A percentile compares a stretch with the other conserved stretches of the same genome.
These are phyloP conservation scores for Pholiota adiposa DNA, from an alignment of 1,284 basidiomycete genomes.

Conservation along the genomic window DNA sequence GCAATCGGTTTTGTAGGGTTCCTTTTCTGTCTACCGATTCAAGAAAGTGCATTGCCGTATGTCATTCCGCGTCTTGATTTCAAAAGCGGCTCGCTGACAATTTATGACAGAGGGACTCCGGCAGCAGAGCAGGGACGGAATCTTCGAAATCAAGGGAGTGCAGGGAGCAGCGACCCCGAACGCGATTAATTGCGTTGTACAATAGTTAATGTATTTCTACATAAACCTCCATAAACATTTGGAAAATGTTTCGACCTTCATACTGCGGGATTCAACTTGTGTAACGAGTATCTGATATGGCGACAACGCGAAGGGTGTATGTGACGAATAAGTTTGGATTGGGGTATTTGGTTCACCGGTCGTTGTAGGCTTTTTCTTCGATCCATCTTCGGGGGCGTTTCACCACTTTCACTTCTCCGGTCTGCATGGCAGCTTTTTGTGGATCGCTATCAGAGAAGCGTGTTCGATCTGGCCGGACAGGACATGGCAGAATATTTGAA, in stretches of 20 bases:
- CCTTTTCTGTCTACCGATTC: conserved; percentile 68
- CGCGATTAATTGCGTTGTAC: conserved; percentile 27
- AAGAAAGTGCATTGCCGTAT: conserved; percentile 76
- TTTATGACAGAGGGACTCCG: conserved; percentile 54
- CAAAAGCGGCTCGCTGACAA: background rate
- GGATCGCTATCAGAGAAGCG: conserved; percentile 58
- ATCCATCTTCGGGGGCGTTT: conserved; percentile 81
- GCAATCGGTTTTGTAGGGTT: conserved; percentile 68
- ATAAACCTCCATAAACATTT: conserved; percentile 29
- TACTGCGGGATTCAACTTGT: background rate
- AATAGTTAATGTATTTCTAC: conserved; percentile 28
- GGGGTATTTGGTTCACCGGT: background rate
- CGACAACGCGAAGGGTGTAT: background rate
- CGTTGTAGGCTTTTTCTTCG: conserved; percentile 63
- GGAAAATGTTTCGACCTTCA: conserved; percentile 16
- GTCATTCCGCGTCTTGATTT: conserved; percentile 32
- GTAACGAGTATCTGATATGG: background rate
- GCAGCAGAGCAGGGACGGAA: conserved; percentile 61
- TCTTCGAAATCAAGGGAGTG: conserved; percentile 44
- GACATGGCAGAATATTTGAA: conserved; percentile 77
- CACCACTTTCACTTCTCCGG: conserved; percentile 48
- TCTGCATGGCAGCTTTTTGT: conserved; percentile 31
- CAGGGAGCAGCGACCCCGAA: conserved; percentile 20
- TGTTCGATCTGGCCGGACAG: conserved; percentile 57
- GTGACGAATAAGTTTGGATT: background rate